These are phyloP conservation scores for Cryptococcus sp. DNA, from an alignment of 1,284 basidiomycete genomes.

Conservation along the genomic window DNA sequence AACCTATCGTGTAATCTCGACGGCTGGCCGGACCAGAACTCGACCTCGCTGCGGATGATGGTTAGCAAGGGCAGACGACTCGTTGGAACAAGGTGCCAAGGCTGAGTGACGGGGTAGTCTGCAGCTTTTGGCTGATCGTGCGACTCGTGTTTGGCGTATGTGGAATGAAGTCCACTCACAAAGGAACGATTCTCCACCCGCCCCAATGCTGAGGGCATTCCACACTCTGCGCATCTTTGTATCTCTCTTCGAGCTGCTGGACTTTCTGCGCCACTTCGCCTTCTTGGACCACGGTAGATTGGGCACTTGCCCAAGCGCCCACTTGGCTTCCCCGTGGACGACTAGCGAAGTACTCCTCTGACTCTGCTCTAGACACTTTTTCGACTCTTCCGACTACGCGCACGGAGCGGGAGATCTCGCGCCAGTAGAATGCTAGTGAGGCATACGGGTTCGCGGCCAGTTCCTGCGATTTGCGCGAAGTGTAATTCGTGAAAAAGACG, in stretches of 20 bases:
- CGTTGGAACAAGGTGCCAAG: not conserved
- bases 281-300: constrained; percentile 74
- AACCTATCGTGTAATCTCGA: constrained; percentile 87
- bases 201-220: constrained; percentile 93
- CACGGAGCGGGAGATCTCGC: constrained; percentile 76
- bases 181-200: constrained; percentile 88
- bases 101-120: not conserved
- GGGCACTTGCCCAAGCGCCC: constrained; percentile 90
- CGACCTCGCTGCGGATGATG: constrained; percentile 62
- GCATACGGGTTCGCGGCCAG: constrained; percentile 74
- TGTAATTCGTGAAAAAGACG: constrained; percentile 96
- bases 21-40: constrained; percentile 92
- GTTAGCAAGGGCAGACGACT: not conserved
- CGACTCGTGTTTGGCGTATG: not conserved
- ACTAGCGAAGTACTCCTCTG: constrained; percentile 78
- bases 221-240: constrained; percentile 60
- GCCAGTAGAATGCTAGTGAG: constrained; percentile 88
- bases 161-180: constrained; percentile 58
- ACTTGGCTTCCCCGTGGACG: constrained; percentile 81
- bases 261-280: constrained; percentile 68
- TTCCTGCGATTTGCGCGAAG: constrained; percentile 85
- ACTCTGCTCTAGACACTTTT: constrained; percentile 69
- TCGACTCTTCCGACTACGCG: constrained; percentile 84
- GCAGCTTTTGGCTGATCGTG: not conserved
- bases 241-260: constrained; percentile 63